These are phyloP conservation scores for Calocybe gangraenosa DNA, from an alignment of 768 basidiomycete genomes.

Conservation along the genomic window DNA sequence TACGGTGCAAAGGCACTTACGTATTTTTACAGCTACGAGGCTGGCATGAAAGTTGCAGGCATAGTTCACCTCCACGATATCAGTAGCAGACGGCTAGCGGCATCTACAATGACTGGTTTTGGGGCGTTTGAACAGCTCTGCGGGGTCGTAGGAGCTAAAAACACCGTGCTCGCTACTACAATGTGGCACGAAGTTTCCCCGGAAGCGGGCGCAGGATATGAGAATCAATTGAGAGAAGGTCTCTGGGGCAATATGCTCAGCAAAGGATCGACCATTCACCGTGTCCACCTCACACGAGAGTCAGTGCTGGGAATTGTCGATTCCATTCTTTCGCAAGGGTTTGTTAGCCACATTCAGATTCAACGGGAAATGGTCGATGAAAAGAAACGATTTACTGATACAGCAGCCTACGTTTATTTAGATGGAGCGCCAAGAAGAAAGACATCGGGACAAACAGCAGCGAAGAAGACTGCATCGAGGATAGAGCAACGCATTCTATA, in stretches of 20 bases:
- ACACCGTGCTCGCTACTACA: slow-evolving; percentile 41
- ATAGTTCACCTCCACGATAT: slow-evolving; percentile 41
- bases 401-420: background rate
- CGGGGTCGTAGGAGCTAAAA: slow-evolving; percentile 34
- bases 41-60: slow-evolving; percentile 25
- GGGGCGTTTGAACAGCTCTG: slow-evolving; percentile 41
- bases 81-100: slow-evolving; percentile 30
- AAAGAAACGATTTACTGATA: background rate
- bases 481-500: no score
- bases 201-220: slow-evolving; percentile 28
- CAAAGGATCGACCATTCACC: slow-evolving; percentile 31
- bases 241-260: slow-evolving; percentile 39
- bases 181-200: slow-evolving; percentile 36
- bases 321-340: slow-evolving; percentile 16
- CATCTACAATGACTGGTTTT: slow-evolving; percentile 34
- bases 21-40: slow-evolving; percentile 16
- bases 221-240: slow-evolving; percentile 27
- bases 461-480: no score
- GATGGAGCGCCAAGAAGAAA: no score
- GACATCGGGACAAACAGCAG: no score
- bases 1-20: background rate
- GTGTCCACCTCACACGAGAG: slow-evolving; percentile 23
- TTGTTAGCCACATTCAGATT: background rate
- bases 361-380: background rate
- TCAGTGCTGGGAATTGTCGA: slow-evolving; percentile 29